phyloP scores from a whole-genome alignment of 108 stramenopile genomes.

The Cyclotella kingstonii region DNA sequence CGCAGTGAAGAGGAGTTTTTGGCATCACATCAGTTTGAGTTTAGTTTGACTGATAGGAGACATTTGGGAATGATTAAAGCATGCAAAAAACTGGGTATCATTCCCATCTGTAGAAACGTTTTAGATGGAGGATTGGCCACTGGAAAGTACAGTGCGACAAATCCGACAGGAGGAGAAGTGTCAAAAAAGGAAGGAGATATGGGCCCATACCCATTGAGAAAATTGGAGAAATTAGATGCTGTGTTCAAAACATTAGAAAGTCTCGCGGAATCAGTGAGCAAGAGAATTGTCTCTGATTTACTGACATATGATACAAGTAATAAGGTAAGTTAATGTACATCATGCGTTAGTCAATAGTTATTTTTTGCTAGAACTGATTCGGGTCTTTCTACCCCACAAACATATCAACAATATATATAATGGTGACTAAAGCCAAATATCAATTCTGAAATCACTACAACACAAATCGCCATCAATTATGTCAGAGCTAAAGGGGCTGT shows the following conservation, averaged over 20 bases:
- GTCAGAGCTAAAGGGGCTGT: constrained; percentile 84
- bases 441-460: constrained; percentile 77
- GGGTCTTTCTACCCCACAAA: background rate
- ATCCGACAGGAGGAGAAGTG: constrained; percentile 75
- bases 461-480: constrained; percentile 85
- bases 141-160: constrained; percentile 70
- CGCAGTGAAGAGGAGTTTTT: constrained; percentile 31
- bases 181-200: constrained; percentile 44
- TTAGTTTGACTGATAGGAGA: constrained; percentile 76
- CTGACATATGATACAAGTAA: constrained; percentile 26
- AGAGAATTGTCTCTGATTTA: constrained; percentile 42
- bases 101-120: constrained; percentile 71
- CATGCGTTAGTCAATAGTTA: background rate
- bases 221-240: constrained; percentile 68
- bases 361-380: no score
- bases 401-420: background rate
- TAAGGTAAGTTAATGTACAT: constrained; percentile 9
- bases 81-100: constrained; percentile 79
- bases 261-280: constrained; percentile 56
- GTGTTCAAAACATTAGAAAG: constrained; percentile 60
- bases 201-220: constrained; percentile 56
- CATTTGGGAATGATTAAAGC: constrained; percentile 62
- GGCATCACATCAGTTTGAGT: constrained; percentile 68
- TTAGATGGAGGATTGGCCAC: constrained; percentile 78
- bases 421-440: constrained; percentile 50